These are phyloP conservation scores for Agarophyton chilense DNA, from an alignment of 23 red algal species.

Conservation along the genomic window DNA sequence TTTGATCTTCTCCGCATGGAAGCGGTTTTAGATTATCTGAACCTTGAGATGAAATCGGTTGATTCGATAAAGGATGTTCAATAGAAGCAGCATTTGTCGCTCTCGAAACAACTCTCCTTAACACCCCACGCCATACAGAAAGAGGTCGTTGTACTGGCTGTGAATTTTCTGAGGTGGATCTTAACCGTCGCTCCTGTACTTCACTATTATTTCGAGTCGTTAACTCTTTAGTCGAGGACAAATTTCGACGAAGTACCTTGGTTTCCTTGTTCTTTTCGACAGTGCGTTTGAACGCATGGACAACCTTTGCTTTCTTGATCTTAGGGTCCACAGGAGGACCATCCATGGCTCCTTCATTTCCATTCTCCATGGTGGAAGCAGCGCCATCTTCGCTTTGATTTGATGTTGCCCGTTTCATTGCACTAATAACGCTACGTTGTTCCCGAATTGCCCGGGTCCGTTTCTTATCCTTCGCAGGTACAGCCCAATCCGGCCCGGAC, in stretches of 20 bases:
- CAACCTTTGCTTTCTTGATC: not conserved
- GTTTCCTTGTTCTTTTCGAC: not conserved
- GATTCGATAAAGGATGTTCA: not conserved
- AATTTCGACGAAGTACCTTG: not conserved
- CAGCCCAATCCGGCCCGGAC: constrained; percentile 57
- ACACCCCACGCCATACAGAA: constrained; percentile 46
- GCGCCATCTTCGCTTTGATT: not conserved
- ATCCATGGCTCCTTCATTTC: not conserved
- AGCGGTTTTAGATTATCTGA: not conserved
- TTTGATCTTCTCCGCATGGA: not conserved
- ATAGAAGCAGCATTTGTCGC: not conserved
- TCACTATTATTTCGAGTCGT: not conserved
- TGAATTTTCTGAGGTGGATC: not conserved
- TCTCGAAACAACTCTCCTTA: constrained; percentile 15
- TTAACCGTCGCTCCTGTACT: not conserved
- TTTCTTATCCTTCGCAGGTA: constrained; percentile 15
- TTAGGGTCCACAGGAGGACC: not conserved
- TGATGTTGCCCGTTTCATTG: constrained; percentile 1
- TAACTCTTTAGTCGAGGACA: not conserved
- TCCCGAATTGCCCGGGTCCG: not conserved
- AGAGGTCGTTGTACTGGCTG: not conserved
- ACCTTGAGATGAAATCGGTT: not conserved
- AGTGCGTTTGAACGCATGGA: not conserved
- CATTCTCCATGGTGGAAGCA: not conserved
- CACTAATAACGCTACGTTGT: not conserved